These are phyloP conservation scores for Quercus bicolor DNA, from an alignment of 306 rosid genomes.

Conservation along the genomic window DNA sequence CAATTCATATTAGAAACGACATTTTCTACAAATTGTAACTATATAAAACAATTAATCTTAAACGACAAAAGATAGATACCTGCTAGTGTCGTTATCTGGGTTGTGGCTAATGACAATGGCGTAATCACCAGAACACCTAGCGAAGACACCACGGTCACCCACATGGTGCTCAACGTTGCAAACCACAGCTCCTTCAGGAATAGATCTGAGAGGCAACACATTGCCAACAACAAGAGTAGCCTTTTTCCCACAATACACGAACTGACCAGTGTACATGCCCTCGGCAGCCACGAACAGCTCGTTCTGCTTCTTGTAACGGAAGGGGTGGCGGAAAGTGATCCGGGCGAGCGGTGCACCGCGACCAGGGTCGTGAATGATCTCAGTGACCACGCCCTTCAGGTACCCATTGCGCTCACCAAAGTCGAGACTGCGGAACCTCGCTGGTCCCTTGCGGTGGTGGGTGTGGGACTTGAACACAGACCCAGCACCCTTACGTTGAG, in stretches of 20 bases:
- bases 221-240: conserved; percentile 39
- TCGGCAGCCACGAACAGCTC: conserved; percentile 47
- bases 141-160: conserved; percentile 43
- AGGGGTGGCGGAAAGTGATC: conserved; percentile 40
- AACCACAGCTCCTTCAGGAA: conserved; percentile 43
- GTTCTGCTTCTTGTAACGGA: conserved; percentile 41
- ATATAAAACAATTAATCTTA: background rate
- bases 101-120: conserved; percentile 43
- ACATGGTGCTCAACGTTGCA: conserved; percentile 49
- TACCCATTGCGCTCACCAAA: conserved; percentile 44
- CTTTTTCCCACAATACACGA: conserved; percentile 39
- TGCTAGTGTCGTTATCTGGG: conserved; percentile 43
- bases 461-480: conserved; percentile 50
- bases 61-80: background rate
- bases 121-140: conserved; percentile 41
- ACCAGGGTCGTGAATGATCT: conserved; percentile 40
- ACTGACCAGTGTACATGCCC: conserved; percentile 41
- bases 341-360: conserved; percentile 43
- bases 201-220: conserved; percentile 38
- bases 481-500: conserved; percentile 51
- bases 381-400: conserved; percentile 39
- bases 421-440: conserved; percentile 41
- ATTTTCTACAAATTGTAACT: too few relatives aligned
- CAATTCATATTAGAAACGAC: background rate
- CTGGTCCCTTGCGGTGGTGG: conserved; percentile 39